Evolutionary conservation across 2,329 filamentous ascomycete species (phyloP).

Genomic region (Monosporascus sp.): DNA sequence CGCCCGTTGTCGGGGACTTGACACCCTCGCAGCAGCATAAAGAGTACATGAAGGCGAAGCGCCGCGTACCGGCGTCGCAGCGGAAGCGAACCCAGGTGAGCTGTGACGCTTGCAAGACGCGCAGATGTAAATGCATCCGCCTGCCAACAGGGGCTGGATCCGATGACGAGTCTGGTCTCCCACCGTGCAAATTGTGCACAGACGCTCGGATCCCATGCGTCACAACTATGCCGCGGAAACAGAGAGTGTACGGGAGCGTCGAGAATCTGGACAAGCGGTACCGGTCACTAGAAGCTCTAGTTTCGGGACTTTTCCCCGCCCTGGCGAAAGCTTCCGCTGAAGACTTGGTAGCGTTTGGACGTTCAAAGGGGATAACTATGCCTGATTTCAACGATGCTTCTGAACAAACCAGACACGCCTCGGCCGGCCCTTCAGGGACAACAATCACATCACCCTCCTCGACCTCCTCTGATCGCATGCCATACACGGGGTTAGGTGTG

Average conservation of each 20-base stretch:
- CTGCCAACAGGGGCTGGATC: slow-evolving; percentile 4
- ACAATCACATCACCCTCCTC: background rate
- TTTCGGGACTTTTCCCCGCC: slow-evolving; percentile 36
- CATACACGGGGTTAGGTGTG: slow-evolving; percentile 3
- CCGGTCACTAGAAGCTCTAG: slow-evolving; percentile 35
- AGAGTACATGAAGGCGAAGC: slow-evolving; percentile 20
- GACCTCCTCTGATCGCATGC: background rate
- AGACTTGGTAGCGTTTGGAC: slow-evolving; percentile 33
- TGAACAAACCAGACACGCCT: background rate
- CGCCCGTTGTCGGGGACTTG: background rate
- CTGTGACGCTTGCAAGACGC: slow-evolving; percentile 33
- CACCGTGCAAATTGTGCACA: slow-evolving; percentile 33
- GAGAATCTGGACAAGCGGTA: slow-evolving; percentile 40
- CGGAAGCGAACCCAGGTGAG: slow-evolving; percentile 30
- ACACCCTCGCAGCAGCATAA: slow-evolving; percentile 9
- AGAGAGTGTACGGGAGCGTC: slow-evolving; percentile 39
- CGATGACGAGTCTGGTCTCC: slow-evolving; percentile 10
- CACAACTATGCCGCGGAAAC: slow-evolving; percentile 38
- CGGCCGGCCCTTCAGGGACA: background rate
- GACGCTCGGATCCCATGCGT: slow-evolving; percentile 34
- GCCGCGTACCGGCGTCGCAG: slow-evolving; percentile 29
- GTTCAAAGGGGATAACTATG: slow-evolving; percentile 31
- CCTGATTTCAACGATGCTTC: slow-evolving; percentile 22
- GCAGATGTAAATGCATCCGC: slow-evolving; percentile 30
- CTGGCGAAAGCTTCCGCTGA: slow-evolving; percentile 31